Conservation (phyloP, 164 flowering plant species). For the Vitis amurensis region DNA sequence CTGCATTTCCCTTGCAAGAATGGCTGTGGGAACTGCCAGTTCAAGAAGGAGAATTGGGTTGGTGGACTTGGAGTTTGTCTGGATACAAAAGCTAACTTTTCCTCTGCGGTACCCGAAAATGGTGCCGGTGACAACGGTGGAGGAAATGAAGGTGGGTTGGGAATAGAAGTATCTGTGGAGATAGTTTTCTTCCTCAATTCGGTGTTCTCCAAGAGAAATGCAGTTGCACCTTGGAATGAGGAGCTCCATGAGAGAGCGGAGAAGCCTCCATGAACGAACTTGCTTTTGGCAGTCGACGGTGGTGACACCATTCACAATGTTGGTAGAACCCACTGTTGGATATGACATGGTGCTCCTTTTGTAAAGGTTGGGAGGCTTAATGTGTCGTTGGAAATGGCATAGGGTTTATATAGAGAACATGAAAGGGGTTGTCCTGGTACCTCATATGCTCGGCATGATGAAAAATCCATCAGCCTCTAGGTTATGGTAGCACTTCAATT, state of each 20-base stretch:
- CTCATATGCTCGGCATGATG: neutral
- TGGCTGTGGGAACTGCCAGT: slow-evolving; percentile 43
- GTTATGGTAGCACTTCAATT: neutral
- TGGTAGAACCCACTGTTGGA: slow-evolving; percentile 19
- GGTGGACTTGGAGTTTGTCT: slow-evolving; percentile 34
- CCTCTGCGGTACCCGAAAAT: slow-evolving; percentile 49
- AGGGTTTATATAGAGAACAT: slow-evolving; percentile 4
- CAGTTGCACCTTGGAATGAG: slow-evolving; percentile 55
- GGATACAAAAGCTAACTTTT: slow-evolving; percentile 58
- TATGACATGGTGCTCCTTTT: slow-evolving; percentile 11
- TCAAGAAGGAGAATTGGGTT: slow-evolving; percentile 53
- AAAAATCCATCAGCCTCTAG: neutral
- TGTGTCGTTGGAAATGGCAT: slow-evolving; percentile 3
- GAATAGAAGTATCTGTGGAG: neutral
- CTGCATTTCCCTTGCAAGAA: slow-evolving; percentile 57
- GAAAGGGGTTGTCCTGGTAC: neutral
- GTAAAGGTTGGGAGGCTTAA: slow-evolving; percentile 3
- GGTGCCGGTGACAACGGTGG: slow-evolving; percentile 40
- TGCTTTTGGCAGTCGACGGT: slow-evolving; percentile 66
- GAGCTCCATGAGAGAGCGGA: slow-evolving; percentile 46
- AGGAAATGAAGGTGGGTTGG: slow-evolving; percentile 1
- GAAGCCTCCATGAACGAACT: slow-evolving; percentile 72
- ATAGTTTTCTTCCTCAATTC: slow-evolving; percentile 1
- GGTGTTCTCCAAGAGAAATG: slow-evolving; percentile 23
- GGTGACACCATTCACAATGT: slow-evolving; percentile 32